Evolutionary conservation across 306 rosid species (phyloP), one percentile per base, ranked within the genome.

Genomic region (Cucurbita pepo): DNA sequence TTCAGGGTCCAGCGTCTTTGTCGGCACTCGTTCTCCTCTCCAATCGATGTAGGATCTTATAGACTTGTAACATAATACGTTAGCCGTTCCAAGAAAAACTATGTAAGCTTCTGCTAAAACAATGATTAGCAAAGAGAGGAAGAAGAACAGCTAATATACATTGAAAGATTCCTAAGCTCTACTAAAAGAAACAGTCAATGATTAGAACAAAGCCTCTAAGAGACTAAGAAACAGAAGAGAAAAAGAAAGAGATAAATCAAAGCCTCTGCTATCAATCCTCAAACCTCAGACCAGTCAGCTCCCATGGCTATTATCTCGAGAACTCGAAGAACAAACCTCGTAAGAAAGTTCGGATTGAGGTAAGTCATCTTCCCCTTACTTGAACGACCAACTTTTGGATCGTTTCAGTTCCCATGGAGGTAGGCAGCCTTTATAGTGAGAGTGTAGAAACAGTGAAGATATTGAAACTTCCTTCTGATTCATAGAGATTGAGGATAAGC

Each of bases 381-480:
- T 69, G 56, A 50, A 25, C 1, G 58, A 69, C 74, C 74, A 69
- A 30, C 74, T 69, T 50, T 50, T 69, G 5, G 74, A 69, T 47
- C 74, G 50, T 69, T 69, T 69, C 57, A 69, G 55, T 16, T 69
- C 74, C 74, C 74, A 69, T 48, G 74, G 74, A 50, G 74, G 74
- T 34, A 69, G 58, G 74, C 74, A 69, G 25, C 74, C 74, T 69
- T 69, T 69, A 16, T 69, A 69, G 30, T 69, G 74, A 9, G 74
- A 69, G 74, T 69, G 76, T 72, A 72, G 76, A 55, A 72, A 72
- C 54, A 72, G 47, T 53, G 76, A 72, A 37, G 76, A 56, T n/a
- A 56, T 41, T 37, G 63, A 72, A 54, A 56, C 37, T 72, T 72
- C 64, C 76, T 41, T 72, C 53, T 72, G 76, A 38, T 56, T 54